phyloP scores from a whole-genome alignment of 148 eudicot species.

The Nepenthes gracilis region DNA sequence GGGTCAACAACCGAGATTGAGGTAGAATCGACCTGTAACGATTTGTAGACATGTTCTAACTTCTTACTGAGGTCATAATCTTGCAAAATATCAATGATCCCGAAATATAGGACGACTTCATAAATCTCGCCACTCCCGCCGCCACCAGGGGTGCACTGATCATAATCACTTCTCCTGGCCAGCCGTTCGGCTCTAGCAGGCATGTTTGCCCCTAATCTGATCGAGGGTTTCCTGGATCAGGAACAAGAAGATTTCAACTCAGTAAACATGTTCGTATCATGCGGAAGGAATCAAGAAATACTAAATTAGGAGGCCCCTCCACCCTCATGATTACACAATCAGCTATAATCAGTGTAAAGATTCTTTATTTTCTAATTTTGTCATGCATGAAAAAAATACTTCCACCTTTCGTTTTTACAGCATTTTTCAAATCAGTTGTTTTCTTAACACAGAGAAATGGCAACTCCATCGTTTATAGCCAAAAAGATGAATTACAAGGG shows the following conservation, averaged over 20 bases:
- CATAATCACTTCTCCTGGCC: constrained; percentile 63
- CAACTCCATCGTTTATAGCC: no score
- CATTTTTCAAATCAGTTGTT: no score
- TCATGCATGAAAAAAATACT: no score
- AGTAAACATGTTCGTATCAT: background rate
- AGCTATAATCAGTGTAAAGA: no score
- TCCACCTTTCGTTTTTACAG: no score
- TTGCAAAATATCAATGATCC: constrained; percentile 84
- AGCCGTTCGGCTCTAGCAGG: constrained; percentile 80
- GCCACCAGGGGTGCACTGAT: constrained; percentile 57
- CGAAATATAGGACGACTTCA: constrained; percentile 81
- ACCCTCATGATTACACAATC: no score
- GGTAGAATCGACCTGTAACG: constrained; percentile 83
- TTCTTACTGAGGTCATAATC: constrained; percentile 88
- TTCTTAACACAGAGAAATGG: no score
- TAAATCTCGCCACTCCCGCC: constrained; percentile 41
- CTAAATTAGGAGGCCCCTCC: no score
- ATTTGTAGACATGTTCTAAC: constrained; percentile 89
- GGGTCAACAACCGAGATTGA: constrained; percentile 96
- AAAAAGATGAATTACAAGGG: no score
- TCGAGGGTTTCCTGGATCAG: constrained; percentile 60
- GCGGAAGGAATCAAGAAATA: background rate
- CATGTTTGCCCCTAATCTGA: constrained; percentile 86
- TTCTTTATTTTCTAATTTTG: no score
- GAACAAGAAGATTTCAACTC: no score